Evolutionary conservation across 1,284 basidiomycete species (phyloP), one percentile per base, ranked within the genome.

Genomic region (Microbotryum silenes-acaulis): DNA sequence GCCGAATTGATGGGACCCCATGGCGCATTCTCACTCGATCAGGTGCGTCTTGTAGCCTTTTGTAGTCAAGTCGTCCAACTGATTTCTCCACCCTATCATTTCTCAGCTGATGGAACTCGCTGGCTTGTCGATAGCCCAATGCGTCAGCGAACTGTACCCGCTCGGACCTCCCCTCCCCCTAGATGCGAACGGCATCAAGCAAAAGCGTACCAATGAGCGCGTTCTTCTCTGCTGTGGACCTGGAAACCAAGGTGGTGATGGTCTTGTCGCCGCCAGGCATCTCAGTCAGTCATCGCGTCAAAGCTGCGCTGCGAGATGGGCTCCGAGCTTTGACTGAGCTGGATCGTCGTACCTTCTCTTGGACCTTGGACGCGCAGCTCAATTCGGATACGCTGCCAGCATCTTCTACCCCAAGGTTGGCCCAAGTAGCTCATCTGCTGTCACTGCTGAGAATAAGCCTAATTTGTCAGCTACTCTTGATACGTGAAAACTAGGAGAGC

Each of bases 211-310:
- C 2, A 67, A 69, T 57, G 67, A 69, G 51, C 51, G 67, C 8
- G 89, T 97, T 5, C 80, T 98, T 31, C 89, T 98, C 2, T 92
- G 89, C 69, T 96, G 92, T 73, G 96, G 96, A 9, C 93, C 96
- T 0, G 96, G 96, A 31, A 96, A 96, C 72, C 92, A 96, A 72
- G 80, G 96, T 14, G 96, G 94, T 6, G 96, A 99, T 76, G 96
- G 96, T 3, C 79, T 99, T 0, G 94, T 97, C 3, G 96, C 96
- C 18, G 94, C 96, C 42, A 80, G 94, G 31, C 96, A 99, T 76
- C 81, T 98, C 6, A 83, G 89, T 89, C 66, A 66, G 81, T 74
- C 57, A 0, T 14, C 16, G 50, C 12, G 6, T 16, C 14, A 23
- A 3, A 16, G 3, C 33, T 23, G n/a, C 21, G 14, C 53, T 59